These are phyloP conservation scores for Eremothecium gossypii DNA, from an alignment of 1,139 yeast genomes.

Conservation along the genomic window DNA sequence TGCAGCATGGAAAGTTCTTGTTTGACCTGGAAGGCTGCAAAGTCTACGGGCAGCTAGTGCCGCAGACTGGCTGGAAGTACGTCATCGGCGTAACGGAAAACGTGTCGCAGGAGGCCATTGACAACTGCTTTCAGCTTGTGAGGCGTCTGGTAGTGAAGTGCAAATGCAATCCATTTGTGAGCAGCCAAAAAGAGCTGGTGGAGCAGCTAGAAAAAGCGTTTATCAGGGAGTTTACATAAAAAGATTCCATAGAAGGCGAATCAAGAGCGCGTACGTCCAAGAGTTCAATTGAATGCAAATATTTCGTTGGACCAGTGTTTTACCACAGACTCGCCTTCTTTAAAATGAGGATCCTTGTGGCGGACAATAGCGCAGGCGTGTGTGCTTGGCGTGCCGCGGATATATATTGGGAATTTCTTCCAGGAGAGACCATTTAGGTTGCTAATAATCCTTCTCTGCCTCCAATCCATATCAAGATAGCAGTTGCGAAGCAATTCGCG, in stretches of 20 bases:
- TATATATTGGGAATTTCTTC: slow-evolving; percentile 64
- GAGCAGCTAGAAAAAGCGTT: slow-evolving; percentile 11
- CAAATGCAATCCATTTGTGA: slow-evolving; percentile 24
- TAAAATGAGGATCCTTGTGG: slow-evolving; percentile 39
- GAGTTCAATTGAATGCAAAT: slow-evolving; percentile 13
- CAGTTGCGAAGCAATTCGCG: slow-evolving; percentile 19
- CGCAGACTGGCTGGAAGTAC: slow-evolving; percentile 24
- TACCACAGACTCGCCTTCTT: slow-evolving; percentile 63
- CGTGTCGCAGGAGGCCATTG: slow-evolving; percentile 11
- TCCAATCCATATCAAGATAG: slow-evolving; percentile 11
- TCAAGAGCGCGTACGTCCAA: not conserved
- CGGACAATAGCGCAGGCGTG: slow-evolving; percentile 81
- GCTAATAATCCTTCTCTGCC: slow-evolving; percentile 45
- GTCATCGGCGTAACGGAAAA: slow-evolving; percentile 21
- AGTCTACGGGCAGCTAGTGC: slow-evolving; percentile 25
- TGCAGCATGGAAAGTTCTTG: slow-evolving; percentile 8
- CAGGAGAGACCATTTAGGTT: slow-evolving; percentile 52
- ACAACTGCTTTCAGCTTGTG: slow-evolving; percentile 18
- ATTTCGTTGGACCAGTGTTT: slow-evolving; percentile 50
- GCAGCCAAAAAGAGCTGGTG: slow-evolving; percentile 9
- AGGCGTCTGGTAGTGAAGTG: slow-evolving; percentile 19
- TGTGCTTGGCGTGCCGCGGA: slow-evolving; percentile 53
- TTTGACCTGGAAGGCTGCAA: slow-evolving; percentile 24
- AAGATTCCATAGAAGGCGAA: not conserved
- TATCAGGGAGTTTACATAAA: slow-evolving; percentile 8